Conservation (phyloP, 192 early-diverging fungal species). For the Mortierella alpina region DNA sequence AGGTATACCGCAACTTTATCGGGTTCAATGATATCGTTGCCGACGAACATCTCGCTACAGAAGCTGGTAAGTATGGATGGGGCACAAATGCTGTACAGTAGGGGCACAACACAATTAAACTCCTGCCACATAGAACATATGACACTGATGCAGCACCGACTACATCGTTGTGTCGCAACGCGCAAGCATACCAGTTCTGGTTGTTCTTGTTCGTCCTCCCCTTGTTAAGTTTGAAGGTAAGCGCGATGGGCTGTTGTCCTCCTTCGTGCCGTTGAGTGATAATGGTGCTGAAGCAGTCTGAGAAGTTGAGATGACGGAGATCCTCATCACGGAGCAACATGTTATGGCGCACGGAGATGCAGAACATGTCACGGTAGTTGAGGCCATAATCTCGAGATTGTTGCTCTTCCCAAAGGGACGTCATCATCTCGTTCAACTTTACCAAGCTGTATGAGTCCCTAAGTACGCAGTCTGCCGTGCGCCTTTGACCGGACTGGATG, state of each 20-base stretch:
- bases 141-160: slow-evolving; percentile 18
- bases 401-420: slow-evolving; percentile 2
- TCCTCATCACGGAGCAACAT: slow-evolving; percentile 22
- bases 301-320: slow-evolving; percentile 15
- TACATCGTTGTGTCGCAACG: slow-evolving; percentile 17
- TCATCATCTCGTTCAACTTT: slow-evolving; percentile 4
- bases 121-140: slow-evolving; percentile 37
- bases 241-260: background rate
- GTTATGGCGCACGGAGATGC: slow-evolving; percentile 6
- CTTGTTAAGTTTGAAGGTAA: slow-evolving; percentile 15
- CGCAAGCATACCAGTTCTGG: slow-evolving; percentile 21
- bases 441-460: slow-evolving; percentile 12
- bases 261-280: slow-evolving; percentile 3
- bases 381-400: background rate
- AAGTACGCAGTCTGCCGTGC: slow-evolving; percentile 10
- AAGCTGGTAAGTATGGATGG: too few species aligned
- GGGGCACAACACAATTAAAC: too few species aligned
- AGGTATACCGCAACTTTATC: too few species aligned
- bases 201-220: slow-evolving; percentile 6
- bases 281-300: slow-evolving; percentile 10
- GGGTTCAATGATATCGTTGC: too few species aligned
- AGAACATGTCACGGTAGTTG: slow-evolving; percentile 16
- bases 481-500: slow-evolving; percentile 3
- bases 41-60: too few species aligned
- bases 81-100: too few species aligned